Conservation (phyloP, 164 flowering plant species). For the Buxus sempervirens region DNA sequence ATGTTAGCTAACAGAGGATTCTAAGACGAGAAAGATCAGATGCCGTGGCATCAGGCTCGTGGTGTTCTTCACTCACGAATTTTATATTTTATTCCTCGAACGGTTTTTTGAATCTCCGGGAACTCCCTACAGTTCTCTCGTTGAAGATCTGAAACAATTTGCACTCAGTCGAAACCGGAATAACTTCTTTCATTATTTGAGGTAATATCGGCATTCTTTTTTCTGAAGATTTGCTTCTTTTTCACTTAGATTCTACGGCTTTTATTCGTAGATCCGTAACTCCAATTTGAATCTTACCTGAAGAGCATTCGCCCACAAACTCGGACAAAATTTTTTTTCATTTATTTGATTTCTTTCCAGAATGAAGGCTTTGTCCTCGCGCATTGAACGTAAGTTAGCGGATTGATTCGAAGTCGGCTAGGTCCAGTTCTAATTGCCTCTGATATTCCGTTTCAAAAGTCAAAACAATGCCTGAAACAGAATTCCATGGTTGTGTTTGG, state of each 20-base stretch:
- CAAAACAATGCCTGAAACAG: too few species aligned
- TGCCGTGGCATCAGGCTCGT: too few species aligned
- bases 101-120: neutral
- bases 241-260: neutral
- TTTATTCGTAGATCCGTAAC: neutral
- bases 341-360: too few species aligned
- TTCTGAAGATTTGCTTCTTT: neutral
- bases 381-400: neutral
- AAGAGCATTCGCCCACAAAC: too few species aligned
- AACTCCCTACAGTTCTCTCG: neutral
- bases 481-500: too few species aligned
- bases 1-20: too few species aligned
- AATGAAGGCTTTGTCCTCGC: neutral
- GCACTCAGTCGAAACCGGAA: neutral
- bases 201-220: neutral
- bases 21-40: too few species aligned
- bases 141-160: neutral
- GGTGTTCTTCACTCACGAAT: too few species aligned
- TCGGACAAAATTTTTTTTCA: too few species aligned
- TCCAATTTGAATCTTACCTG: neutral
- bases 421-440: neutral
- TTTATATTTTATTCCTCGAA: too few species aligned
- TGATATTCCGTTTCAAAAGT: neutral
- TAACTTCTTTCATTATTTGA: neutral
- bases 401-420: neutral